Percentiles rank a stretch among this genome's conserved stretches.
Evolutionary conservation across 192 early-diverging fungal species (phyloP).

Genomic region (Coemansia sp.): DNA sequence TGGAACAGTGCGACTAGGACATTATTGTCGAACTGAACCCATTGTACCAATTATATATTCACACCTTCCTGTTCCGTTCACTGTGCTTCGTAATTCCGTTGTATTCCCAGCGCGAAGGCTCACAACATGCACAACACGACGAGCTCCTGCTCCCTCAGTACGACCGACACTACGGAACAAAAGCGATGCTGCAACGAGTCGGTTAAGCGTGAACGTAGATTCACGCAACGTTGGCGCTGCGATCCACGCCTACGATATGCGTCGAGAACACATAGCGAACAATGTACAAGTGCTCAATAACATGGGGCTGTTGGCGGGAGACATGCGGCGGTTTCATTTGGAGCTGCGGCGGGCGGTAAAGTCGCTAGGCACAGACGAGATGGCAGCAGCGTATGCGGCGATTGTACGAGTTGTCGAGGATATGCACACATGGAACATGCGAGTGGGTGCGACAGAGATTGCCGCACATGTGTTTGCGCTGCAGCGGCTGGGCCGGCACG

Average conservation of each 20-base stretch:
- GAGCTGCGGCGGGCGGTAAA: conserved; percentile 11
- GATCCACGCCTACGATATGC: conserved; percentile 3
- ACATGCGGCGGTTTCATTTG: conserved; percentile 33
- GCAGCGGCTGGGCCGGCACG: conserved; percentile 9
- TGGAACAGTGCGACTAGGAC: not conserved
- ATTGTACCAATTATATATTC: not conserved
- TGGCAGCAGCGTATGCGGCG: not conserved
- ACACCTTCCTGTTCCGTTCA: not conserved
- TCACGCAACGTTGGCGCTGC: not conserved
- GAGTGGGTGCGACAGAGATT: conserved; percentile 40
- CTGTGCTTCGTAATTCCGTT: not conserved
- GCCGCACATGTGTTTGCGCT: conserved; percentile 19
- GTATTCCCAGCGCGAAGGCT: not conserved
- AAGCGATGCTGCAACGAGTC: not conserved
- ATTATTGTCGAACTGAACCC: not conserved
- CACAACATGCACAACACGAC: not conserved
- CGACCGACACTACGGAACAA: not conserved
- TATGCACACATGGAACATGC: conserved; percentile 27
- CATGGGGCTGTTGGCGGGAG: conserved; percentile 3
- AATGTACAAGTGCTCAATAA: not conserved
- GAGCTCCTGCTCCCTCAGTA: not conserved
- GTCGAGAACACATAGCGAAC: not conserved
- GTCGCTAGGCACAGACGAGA: not conserved
- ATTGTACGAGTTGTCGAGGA: conserved; percentile 25
- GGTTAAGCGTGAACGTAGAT: not conserved